Percentiles rank a stretch among this genome's conserved stretches.
Conservation (phyloP, 768 basidiomycete species). For the Trametes coccinea region DNA sequence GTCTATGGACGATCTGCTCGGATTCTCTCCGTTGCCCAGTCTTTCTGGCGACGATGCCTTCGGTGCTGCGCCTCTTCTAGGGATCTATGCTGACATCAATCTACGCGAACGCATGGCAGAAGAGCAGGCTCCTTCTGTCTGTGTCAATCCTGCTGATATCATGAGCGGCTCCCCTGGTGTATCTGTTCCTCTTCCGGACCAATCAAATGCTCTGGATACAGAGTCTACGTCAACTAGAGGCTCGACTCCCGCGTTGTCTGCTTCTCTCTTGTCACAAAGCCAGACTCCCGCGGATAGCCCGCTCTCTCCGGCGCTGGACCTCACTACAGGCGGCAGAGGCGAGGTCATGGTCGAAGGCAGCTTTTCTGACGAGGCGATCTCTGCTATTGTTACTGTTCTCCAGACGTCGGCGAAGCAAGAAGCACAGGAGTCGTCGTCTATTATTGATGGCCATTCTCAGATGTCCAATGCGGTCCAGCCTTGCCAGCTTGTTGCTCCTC, state of each 20-base stretch:
- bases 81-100: conserved; percentile 36
- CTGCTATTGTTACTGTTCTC: conserved; percentile 31
- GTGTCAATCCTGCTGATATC: conserved; percentile 45
- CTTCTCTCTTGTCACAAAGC: background rate
- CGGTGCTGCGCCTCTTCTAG: conserved; percentile 21
- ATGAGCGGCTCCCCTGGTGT: conserved; percentile 22
- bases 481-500: conserved; percentile 4
- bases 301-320: background rate
- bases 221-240: background rate
- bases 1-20: background rate
- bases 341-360: background rate
- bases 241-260: background rate
- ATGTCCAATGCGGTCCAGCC: background rate
- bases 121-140: conserved; percentile 21
- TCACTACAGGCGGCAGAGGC: background rate
- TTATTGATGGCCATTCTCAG: background rate
- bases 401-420: conserved; percentile 20
- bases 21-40: conserved; percentile 1
- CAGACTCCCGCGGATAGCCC: background rate
- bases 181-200: background rate
- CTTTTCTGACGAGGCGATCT: conserved; percentile 28
- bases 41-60: background rate
- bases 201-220: background rate
- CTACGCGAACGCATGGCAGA: conserved; percentile 33
- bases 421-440: background rate